A percentile compares a stretch with the other conserved stretches of the same genome.
Conservation (phyloP, 306 rosid species). For the Lathyrus aphaca region DNA sequence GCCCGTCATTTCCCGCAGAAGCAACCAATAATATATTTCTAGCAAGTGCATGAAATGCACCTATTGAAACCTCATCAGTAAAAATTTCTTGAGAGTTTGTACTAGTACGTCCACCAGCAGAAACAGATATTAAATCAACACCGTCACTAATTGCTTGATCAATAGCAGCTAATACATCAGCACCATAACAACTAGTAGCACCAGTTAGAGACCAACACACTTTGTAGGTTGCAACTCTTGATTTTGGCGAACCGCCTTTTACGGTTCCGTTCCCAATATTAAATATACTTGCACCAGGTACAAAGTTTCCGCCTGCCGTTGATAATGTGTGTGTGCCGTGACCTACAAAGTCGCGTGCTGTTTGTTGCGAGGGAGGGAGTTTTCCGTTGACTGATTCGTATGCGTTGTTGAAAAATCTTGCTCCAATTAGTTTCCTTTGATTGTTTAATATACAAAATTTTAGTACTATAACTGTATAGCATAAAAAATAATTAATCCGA, state of each 20-base stretch:
- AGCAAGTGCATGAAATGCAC: constrained; percentile 63
- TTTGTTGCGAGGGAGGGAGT: constrained; percentile 5
- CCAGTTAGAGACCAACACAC: constrained; percentile 56
- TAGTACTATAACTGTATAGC: not conserved
- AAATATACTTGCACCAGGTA: constrained; percentile 20
- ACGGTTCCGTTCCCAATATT: constrained; percentile 45
- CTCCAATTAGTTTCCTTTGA: constrained; percentile 72
- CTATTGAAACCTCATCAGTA: constrained; percentile 43
- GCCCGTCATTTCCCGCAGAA: constrained; percentile 72
- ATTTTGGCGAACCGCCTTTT: constrained; percentile 83
- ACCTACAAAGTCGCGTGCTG: constrained; percentile 64
- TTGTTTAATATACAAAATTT: no score
- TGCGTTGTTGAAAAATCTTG: constrained; percentile 59
- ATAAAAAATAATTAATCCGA: not conserved
- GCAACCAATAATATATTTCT: constrained; percentile 49
- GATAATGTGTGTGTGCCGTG: constrained; percentile 90
- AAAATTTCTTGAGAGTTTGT: constrained; percentile 16
- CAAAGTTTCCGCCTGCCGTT: constrained; percentile 72
- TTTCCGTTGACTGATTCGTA: not conserved
- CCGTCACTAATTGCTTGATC: constrained; percentile 76
- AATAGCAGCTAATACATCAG: constrained; percentile 67
- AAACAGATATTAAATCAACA: constrained; percentile 61
- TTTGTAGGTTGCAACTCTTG: constrained; percentile 74
- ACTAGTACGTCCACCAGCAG: constrained; percentile 37
- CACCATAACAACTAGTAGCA: constrained; percentile 45